These are phyloP conservation scores for Leccinum aurantiacum DNA, from an alignment of 768 basidiomycete species.

Conservation along the genomic window DNA sequence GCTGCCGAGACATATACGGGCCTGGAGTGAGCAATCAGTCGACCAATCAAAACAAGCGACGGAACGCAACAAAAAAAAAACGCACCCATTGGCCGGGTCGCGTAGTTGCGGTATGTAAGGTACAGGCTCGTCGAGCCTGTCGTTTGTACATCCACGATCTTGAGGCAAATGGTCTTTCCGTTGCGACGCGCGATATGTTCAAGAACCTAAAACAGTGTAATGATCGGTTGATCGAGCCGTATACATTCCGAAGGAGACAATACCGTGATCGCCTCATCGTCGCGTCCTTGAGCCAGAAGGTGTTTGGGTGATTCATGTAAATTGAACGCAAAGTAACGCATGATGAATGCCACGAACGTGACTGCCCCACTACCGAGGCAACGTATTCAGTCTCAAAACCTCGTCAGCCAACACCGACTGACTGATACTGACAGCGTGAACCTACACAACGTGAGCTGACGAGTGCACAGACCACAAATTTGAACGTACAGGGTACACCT, in stretches of 20 bases:
- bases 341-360: constrained; percentile 52
- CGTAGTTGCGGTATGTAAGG: constrained; percentile 47
- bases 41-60: too few relatives aligned
- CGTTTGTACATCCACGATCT: constrained; percentile 41
- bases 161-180: constrained; percentile 45
- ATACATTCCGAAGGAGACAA: not conserved
- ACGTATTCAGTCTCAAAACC: constrained; percentile 2
- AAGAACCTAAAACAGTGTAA: constrained; percentile 37
- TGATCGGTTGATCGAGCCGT: not conserved
- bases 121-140: constrained; percentile 23
- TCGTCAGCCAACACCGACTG: not conserved
- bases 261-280: constrained; percentile 53
- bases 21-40: constrained; percentile 20
- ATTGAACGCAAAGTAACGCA: constrained; percentile 56
- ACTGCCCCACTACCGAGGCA: constrained; percentile 39
- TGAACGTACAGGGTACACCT: constrained; percentile 47
- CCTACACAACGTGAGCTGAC: constrained; percentile 21
- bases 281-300: constrained; percentile 54
- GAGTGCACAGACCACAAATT: not conserved
- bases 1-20: constrained; percentile 50
- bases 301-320: constrained; percentile 64
- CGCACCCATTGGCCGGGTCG: constrained; percentile 43
- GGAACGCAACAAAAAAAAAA: too few relatives aligned
- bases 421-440: constrained; percentile 38
- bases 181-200: constrained; percentile 49